Percentiles rank a stretch among this genome's conserved stretches.
Evolutionary conservation across 2,329 filamentous ascomycete species (phyloP).

Genomic region (Geoglossum cookeanum): DNA sequence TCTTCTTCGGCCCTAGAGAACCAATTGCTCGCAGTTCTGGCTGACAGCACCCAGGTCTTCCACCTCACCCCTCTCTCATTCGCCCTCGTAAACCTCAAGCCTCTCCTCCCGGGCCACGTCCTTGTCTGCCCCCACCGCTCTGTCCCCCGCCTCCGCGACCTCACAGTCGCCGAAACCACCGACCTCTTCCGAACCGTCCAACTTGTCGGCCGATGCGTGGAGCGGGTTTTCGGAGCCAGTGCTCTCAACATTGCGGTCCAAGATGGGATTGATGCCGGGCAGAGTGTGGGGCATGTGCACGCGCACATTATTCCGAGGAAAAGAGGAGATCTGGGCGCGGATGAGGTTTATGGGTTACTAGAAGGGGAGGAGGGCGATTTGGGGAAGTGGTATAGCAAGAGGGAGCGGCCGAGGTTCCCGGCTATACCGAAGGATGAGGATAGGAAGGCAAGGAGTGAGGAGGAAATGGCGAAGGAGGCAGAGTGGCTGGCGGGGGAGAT

Average conservation of each 20-base stretch:
- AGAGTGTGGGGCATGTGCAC: slow-evolving; percentile 88
- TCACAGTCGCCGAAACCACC: slow-evolving; percentile 49
- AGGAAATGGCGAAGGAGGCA: slow-evolving; percentile 69
- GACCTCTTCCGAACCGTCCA: slow-evolving; percentile 84
- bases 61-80: slow-evolving; percentile 61
- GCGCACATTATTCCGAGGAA: slow-evolving; percentile 72
- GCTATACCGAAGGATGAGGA: slow-evolving; percentile 49
- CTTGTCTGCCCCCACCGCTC: slow-evolving; percentile 60
- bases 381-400: slow-evolving; percentile 16
- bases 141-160: slow-evolving; percentile 56
- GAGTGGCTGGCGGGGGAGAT: slow-evolving; percentile 40
- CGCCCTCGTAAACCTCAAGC: slow-evolving; percentile 88
- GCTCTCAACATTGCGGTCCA: slow-evolving; percentile 92
- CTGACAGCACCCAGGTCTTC: slow-evolving; percentile 47
- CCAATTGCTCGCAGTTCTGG: too few relatives aligned
- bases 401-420: slow-evolving; percentile 38
- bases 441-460: slow-evolving; percentile 43
- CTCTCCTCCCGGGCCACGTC: slow-evolving; percentile 80
- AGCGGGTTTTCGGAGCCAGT: slow-evolving; percentile 40
- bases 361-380: slow-evolving; percentile 75
- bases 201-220: slow-evolving; percentile 58
- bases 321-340: slow-evolving; percentile 39
- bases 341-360: slow-evolving; percentile 67
- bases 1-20: too few relatives aligned
- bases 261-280: slow-evolving; percentile 74